Percentiles rank a stretch among this genome's conserved stretches.
These are phyloP conservation scores for Ogataea philodendri DNA, from an alignment of 805 yeast genomes.

Conservation along the genomic window DNA sequence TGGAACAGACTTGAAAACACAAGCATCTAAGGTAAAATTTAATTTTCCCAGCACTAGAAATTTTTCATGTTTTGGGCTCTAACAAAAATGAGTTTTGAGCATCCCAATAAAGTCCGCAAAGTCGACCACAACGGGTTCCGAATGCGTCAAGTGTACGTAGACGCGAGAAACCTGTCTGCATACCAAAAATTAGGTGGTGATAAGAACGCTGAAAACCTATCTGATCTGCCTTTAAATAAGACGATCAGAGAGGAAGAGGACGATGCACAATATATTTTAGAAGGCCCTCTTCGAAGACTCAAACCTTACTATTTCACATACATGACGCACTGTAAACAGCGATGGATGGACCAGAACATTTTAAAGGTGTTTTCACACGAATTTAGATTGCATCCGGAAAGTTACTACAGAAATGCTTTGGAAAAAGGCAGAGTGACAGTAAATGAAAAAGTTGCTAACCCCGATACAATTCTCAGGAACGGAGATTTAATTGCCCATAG, in stretches of 20 bases:
- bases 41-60: neutral
- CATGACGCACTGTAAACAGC: constrained; percentile 81
- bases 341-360: constrained; percentile 87
- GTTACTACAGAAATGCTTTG: constrained; percentile 57
- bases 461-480: constrained; percentile 66
- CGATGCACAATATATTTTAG: constrained; percentile 54
- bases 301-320: constrained; percentile 88
- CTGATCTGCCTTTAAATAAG: constrained; percentile 23
- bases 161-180: constrained; percentile 42
- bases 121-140: constrained; percentile 50
- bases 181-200: constrained; percentile 41
- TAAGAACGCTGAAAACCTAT: constrained; percentile 14
- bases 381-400: constrained; percentile 73
- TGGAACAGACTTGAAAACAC: constrained; percentile 13
- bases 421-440: constrained; percentile 68
- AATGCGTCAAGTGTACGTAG: constrained; percentile 42
- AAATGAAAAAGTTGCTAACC: constrained; percentile 61
- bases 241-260: constrained; percentile 54
- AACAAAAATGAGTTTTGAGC: constrained; percentile 10
- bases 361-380: constrained; percentile 80
- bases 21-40: constrained; percentile 4
- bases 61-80: constrained; percentile 6
- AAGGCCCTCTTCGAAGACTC: constrained; percentile 66
- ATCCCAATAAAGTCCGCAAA: constrained; percentile 16
- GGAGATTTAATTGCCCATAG: constrained; percentile 83